phyloP scores from a whole-genome alignment of 345 rosid species.

The Rhodamnia argentea region DNA sequence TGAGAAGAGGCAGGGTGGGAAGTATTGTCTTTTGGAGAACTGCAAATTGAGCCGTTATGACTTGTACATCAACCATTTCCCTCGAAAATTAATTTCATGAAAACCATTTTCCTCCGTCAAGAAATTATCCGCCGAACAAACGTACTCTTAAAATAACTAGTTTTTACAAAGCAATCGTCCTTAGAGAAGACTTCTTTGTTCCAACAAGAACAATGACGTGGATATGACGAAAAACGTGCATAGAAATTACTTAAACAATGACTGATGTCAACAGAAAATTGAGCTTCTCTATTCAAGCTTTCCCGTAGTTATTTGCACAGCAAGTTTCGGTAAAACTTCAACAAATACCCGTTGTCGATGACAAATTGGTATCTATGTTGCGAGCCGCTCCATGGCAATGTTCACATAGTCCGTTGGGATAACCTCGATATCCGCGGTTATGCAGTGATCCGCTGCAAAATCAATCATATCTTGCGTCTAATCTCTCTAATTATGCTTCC shows the following conservation, averaged over 20 bases:
- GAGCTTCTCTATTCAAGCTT: too few relatives aligned
- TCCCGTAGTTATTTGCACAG: too few relatives aligned
- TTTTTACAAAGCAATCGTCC: not conserved
- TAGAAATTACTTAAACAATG: too few relatives aligned
- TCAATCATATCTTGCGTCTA: conserved; percentile 51
- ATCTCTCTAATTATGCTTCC: conserved; percentile 49
- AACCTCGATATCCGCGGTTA: conserved; percentile 40
- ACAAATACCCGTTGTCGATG: conserved; percentile 23
- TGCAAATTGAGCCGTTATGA: not conserved
- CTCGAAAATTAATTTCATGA: not conserved
- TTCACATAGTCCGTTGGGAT: conserved; percentile 41
- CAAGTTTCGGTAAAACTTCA: not conserved
- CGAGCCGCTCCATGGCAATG: conserved; percentile 38
- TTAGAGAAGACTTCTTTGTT: not conserved
- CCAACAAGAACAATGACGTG: not conserved
- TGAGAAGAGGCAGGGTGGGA: not conserved
- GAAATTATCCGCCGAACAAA: not conserved
- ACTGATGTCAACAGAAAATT: too few relatives aligned
- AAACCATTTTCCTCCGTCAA: not conserved
- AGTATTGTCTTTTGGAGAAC: not conserved
- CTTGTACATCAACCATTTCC: not conserved
- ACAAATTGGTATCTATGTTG: conserved; percentile 52
- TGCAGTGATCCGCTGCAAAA: conserved; percentile 30
- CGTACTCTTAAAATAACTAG: not conserved
- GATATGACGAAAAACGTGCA: not conserved